Conservation (phyloP, 2,329 filamentous ascomycete species). For the Ramularia endophylla region DNA sequence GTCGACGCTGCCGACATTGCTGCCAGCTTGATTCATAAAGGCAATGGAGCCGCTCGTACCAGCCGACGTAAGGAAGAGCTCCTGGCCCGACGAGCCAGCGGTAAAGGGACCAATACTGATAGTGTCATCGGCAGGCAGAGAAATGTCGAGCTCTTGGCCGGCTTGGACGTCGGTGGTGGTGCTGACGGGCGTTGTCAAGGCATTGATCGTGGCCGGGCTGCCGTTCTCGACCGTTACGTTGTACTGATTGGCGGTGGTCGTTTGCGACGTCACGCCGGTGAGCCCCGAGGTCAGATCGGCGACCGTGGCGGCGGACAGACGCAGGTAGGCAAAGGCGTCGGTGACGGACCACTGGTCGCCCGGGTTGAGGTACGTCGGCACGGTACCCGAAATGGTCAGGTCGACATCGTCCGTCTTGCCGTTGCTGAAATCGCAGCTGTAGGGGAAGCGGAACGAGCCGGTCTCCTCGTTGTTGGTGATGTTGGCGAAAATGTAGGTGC, state of each 20-base stretch:
- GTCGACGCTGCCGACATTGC: constrained; percentile 1
- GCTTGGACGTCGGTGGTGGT: background rate
- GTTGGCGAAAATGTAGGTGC: background rate
- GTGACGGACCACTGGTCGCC: constrained; percentile 1
- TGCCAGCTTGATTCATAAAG: background rate
- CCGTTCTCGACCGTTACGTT: constrained; percentile 1
- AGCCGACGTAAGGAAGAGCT: background rate
- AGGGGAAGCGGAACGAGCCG: constrained; percentile 7
- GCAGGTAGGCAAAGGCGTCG: constrained; percentile 3
- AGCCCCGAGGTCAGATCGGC: background rate
- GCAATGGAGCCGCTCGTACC: constrained; percentile 2
- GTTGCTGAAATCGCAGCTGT: constrained; percentile 5
- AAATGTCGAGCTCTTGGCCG: constrained; percentile 1
- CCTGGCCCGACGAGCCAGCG: background rate
- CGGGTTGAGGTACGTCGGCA: constrained; percentile 3
- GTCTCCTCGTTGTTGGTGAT: constrained; percentile 1
- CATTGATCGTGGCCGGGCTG: constrained; percentile 2
- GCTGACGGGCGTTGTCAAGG: background rate
- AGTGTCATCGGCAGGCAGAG: constrained; percentile 1
- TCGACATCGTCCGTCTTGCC: constrained; percentile 1
- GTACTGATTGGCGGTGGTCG: constrained; percentile 2
- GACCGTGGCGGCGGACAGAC: constrained; percentile 1
- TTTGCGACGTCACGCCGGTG: background rate
- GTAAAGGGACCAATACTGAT: constrained; percentile 5
- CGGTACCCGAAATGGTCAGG: constrained; percentile 1